Base-by-base conservation (phyloP, 495 filamentous ascomycete genomes). In the Penicillium lividum region DNA sequence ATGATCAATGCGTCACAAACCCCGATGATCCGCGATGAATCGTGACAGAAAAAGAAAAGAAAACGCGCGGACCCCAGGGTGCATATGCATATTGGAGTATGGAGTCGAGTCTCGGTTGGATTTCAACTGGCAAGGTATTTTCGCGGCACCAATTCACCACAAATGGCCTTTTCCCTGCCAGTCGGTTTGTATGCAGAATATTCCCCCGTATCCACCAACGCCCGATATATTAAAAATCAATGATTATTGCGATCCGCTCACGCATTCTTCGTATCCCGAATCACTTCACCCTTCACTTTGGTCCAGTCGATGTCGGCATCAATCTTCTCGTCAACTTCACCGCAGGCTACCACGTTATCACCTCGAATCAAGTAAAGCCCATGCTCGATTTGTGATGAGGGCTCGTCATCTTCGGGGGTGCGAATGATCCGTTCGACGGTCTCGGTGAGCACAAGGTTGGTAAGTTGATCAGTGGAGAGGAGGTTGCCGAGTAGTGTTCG, bases 331-430 rank as follows among this genome's bases (percentile, higher is more conserved):
- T 98, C 91, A 15, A 98, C 86, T 46, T 94, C 80, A 6, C 94
- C 94, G 43, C 92, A 91, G 15, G 94, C 73, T n/a, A 89, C 92
- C 51, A 98, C 94, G 69, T 92, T 97, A 64, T 98, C 95, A 16
- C 94, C 94, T 59, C 95, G 86, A 53, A 98, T 89, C 45, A 98
- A 73, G 67, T 98, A 98, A 13, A 98, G 76, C 0, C 94, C 94
- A 67, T 96, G 86, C 28, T 86, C 84, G 30, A 93, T 86, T 70
- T 96, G 85, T 34, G 85, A 83, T 57, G 90, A 95, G 0, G 87
- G 83, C 59, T 96, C 91, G 40, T 82, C 81, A 63, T 96, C 91
- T 57, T 97, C 93, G 44, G 82, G 80, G 1, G 86, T 86, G 56
- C 89, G 86, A 60, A 98, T 96, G 42, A 97, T 87, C 56, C 94